Evolutionary conservation across 495 filamentous ascomycete genomes (phyloP).

Genomic region (Lasiosphaeria ovina): DNA sequence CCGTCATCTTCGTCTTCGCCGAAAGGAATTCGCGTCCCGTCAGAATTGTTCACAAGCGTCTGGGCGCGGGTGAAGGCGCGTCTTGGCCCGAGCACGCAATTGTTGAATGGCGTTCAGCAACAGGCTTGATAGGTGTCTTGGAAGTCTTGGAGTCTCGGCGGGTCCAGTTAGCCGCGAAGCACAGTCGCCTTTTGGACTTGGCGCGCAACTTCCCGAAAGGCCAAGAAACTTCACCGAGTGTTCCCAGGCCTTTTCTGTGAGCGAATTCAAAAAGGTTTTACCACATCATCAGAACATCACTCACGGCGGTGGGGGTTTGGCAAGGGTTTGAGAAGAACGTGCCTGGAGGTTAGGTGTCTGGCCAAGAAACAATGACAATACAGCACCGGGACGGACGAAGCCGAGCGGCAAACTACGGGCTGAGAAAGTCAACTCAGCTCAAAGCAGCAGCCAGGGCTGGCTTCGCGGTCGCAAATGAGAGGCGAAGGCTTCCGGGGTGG

Average conservation of each 20-base stretch:
- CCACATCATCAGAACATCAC: too few relatives aligned
- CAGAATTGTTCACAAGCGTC: background rate
- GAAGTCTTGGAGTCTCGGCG: background rate
- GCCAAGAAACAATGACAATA: too few relatives aligned
- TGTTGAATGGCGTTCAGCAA: background rate
- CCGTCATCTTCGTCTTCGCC: background rate
- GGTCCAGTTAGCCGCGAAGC: background rate
- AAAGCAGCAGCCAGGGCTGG: too few relatives aligned
- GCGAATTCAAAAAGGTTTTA: background rate
- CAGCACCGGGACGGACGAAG: too few relatives aligned
- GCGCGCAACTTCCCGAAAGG: background rate
- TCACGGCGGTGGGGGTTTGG: too few relatives aligned
- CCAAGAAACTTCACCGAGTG: background rate
- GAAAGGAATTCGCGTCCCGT: background rate
- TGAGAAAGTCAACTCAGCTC: too few relatives aligned
- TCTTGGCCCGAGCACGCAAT: conserved; percentile 7
- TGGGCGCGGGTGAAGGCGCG: background rate
- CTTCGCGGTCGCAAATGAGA: too few relatives aligned
- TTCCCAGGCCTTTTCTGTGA: background rate
- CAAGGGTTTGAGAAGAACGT: too few relatives aligned
- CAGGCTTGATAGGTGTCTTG: conserved; percentile 1
- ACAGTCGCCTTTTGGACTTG: background rate
- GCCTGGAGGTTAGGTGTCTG: too few relatives aligned
- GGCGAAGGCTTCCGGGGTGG: too few relatives aligned
- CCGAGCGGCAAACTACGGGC: too few relatives aligned